These are phyloP conservation scores for Flaveria trinervia DNA, from an alignment of 129 eudicot genomes.

Conservation along the genomic window DNA sequence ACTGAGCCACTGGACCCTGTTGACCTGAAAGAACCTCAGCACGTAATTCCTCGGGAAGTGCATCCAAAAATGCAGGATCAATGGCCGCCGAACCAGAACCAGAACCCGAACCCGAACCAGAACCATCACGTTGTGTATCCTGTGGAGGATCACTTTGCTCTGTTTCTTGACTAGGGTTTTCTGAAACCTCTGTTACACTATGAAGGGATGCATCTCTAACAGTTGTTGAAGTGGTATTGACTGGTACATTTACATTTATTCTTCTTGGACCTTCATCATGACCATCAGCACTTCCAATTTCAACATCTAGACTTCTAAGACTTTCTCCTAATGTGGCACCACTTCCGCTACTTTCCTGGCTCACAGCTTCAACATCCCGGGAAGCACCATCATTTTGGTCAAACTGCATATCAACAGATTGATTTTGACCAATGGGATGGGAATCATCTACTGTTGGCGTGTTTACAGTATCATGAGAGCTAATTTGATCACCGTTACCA, in stretches of 20 bases:
- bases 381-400: conserved; percentile 69
- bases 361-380: conserved; percentile 94
- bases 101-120: conserved; percentile 51
- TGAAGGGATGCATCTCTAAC: conserved; percentile 74
- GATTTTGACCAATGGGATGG: conserved; percentile 47
- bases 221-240: conserved; percentile 42
- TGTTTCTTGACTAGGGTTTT: conserved; percentile 70
- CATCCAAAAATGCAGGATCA: conserved; percentile 96
- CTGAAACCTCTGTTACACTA: conserved; percentile 83
- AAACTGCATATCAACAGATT: conserved; percentile 78
- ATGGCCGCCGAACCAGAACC: conserved; percentile 60
- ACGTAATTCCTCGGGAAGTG: conserved; percentile 99
- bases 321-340: conserved; percentile 98
- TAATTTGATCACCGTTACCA: conserved; percentile 37
- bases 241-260: conserved; percentile 45
- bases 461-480: conserved; percentile 40
- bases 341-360: conserved; percentile 97
- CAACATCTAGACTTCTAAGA: conserved; percentile 95
- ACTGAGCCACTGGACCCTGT: conserved; percentile 68
- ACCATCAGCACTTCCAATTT: conserved; percentile 99
- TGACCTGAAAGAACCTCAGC: conserved; percentile 94
- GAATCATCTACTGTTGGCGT: conserved; percentile 42
- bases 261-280: conserved; percentile 95
- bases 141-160: conserved; percentile 61
- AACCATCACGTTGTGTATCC: conserved; percentile 52